Percentiles rank a stretch among this genome's conserved stretches.
Conservation (phyloP, 345 rosid species). For the Linum usitatissimum region DNA sequence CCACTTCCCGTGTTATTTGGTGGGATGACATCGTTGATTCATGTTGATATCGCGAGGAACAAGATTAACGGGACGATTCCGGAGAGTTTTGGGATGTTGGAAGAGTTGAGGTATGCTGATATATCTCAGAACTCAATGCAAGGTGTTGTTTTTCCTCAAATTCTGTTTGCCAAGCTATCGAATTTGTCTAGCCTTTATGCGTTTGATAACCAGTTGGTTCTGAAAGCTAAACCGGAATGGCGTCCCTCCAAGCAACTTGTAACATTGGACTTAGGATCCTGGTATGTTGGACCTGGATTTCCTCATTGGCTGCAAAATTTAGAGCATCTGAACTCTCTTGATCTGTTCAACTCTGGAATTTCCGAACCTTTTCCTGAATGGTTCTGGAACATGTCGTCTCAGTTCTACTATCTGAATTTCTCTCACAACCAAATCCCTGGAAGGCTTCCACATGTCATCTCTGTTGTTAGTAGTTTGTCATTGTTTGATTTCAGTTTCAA, state of each 20-base stretch:
- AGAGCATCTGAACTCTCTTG: not conserved
- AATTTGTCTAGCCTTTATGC: not conserved
- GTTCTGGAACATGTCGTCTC: not conserved
- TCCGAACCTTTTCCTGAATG: not conserved
- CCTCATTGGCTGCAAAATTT: not conserved
- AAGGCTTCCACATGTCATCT: not conserved
- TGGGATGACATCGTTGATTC: not conserved
- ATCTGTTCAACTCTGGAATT: not conserved
- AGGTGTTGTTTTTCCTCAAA: not conserved
- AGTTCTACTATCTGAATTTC: not conserved
- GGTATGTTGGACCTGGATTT: not conserved
- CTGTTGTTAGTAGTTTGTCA: not conserved
- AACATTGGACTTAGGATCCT: not conserved
- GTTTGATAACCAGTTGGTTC: not conserved
- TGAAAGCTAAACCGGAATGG: not conserved
- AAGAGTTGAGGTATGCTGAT: not conserved
- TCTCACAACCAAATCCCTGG: not conserved
- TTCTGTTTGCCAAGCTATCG: slow-evolving; percentile 11
- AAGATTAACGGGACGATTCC: slow-evolving; percentile 7
- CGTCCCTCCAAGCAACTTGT: not conserved
- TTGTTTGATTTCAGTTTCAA: not conserved
- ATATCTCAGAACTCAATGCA: not conserved
- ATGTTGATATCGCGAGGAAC: not conserved
- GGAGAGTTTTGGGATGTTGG: not conserved
- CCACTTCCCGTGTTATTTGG: not conserved